Conservation (phyloP, 306 rosid genomes). For the Hylodesmum podocarpum region DNA sequence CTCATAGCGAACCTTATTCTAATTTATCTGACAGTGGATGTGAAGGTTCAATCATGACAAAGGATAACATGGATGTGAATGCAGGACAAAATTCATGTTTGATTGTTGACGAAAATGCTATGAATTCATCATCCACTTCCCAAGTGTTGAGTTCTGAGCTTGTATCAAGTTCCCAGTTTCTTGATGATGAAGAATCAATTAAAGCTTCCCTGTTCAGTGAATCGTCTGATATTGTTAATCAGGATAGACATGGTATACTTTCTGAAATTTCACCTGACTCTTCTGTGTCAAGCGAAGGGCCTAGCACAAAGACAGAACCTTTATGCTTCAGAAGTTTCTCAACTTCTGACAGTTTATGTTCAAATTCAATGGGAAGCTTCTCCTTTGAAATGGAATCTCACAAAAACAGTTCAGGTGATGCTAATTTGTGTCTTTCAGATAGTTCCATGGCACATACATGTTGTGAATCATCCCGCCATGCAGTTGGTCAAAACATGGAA, state of each 20-base stretch:
- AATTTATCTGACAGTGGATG: conserved; percentile 19
- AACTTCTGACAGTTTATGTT: conserved; percentile 31
- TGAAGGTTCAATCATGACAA: neutral
- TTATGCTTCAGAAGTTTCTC: conserved; percentile 28
- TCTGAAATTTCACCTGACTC: conserved; percentile 28
- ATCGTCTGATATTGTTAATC: conserved; percentile 14
- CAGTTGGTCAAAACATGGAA: conserved; percentile 32
- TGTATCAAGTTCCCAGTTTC: conserved; percentile 28
- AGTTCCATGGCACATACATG: conserved; percentile 21
- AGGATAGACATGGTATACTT: neutral
- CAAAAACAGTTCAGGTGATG: conserved; percentile 29
- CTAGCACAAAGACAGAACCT: conserved; percentile 9
- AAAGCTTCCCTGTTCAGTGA: conserved; percentile 25
- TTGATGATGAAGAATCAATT: conserved; percentile 32
- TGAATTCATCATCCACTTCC: conserved; percentile 18
- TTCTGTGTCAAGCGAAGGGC: conserved; percentile 32
- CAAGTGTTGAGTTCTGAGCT: conserved; percentile 26
- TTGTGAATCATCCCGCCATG: conserved; percentile 18
- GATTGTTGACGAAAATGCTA: conserved; percentile 35
- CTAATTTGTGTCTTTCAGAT: conserved; percentile 28
- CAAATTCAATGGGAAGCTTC: conserved; percentile 34
- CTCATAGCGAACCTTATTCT: neutral
- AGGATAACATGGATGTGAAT: conserved; percentile 16
- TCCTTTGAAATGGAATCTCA: conserved; percentile 20
- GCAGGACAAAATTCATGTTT: conserved; percentile 28